Evolutionary conservation across 495 filamentous ascomycete genomes (phyloP).

Genomic region (Annulohypoxylon maeteangense): DNA sequence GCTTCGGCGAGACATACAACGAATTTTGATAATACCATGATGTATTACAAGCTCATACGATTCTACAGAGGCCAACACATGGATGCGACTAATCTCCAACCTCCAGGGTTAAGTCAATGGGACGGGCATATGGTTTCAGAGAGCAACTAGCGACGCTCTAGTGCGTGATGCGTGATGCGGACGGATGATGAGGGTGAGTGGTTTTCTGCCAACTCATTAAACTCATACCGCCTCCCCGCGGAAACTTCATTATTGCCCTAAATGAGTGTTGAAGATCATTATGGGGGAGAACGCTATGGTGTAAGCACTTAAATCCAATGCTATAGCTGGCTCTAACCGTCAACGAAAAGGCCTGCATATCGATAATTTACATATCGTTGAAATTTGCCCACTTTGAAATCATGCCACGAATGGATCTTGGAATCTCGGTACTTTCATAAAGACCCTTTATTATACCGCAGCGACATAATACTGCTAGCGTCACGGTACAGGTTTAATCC

Average conservation of each 20-base stretch:
- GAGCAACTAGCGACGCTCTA: neutral
- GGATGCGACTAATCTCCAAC: slow-evolving; percentile 3
- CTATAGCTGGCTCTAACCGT: neutral
- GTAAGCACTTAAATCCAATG: neutral
- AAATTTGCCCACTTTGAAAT: slow-evolving; percentile 2
- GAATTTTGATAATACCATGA: slow-evolving; percentile 8
- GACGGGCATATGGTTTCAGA: neutral
- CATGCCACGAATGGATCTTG: neutral
- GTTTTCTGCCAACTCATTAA: neutral
- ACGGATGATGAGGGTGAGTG: neutral
- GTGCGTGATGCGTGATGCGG: too few relatives aligned
- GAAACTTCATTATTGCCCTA: neutral
- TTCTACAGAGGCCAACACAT: neutral
- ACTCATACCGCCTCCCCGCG: neutral
- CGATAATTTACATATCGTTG: neutral
- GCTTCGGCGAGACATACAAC: slow-evolving; percentile 8
- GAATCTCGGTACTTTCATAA: slow-evolving; percentile 2
- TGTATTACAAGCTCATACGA: slow-evolving; percentile 10
- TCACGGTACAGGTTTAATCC: neutral
- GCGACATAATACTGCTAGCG: neutral
- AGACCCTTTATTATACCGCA: neutral
- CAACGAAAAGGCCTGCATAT: neutral
- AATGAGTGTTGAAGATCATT: neutral
- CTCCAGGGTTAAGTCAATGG: neutral
- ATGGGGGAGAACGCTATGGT: neutral